Evolutionary conservation across 345 rosid species (phyloP).

Genomic region (Cardamine occulta): DNA sequence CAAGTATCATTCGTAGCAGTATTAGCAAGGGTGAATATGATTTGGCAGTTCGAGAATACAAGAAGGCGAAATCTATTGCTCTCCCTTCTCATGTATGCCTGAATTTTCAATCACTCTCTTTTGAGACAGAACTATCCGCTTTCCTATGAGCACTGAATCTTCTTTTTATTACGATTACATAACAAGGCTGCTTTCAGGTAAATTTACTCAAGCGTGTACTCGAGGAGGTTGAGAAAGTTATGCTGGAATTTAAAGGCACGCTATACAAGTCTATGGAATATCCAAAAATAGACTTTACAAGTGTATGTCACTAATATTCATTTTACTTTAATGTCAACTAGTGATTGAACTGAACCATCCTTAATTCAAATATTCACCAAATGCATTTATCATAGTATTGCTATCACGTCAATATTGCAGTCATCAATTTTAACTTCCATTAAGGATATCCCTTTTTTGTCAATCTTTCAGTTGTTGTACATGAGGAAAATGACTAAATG

Average conservation of each 20-base stretch:
- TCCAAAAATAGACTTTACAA: constrained; percentile 85
- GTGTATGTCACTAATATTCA: constrained; percentile 53
- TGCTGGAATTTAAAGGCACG: constrained; percentile 93
- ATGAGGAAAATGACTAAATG: background rate
- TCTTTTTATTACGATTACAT: background rate
- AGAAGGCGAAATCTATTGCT: constrained; percentile 96
- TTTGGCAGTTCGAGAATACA: constrained; percentile 96
- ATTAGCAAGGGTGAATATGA: constrained; percentile 97
- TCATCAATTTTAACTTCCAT: constrained; percentile 13
- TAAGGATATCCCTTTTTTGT: background rate
- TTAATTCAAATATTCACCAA: background rate
- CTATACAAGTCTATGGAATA: constrained; percentile 98
- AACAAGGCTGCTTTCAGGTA: constrained; percentile 64
- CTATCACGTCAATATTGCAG: constrained; percentile 19
- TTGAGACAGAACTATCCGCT: constrained; percentile 25
- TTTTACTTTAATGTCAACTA: constrained; percentile 18
- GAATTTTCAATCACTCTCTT: constrained; percentile 15
- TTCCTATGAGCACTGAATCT: constrained; percentile 14
- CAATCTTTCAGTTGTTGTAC: background rate
- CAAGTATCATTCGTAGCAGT: constrained; percentile 90
- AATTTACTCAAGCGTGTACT: constrained; percentile 93
- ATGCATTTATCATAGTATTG: constrained; percentile 15
- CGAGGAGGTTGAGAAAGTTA: constrained; percentile 97
- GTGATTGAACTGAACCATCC: constrained; percentile 20
- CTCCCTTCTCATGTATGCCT: constrained; percentile 90